Evolutionary conservation across 2,329 filamentous ascomycete genomes (phyloP), one percentile per base, ranked within the genome.

Genomic region (Fusarium mexicanum): DNA sequence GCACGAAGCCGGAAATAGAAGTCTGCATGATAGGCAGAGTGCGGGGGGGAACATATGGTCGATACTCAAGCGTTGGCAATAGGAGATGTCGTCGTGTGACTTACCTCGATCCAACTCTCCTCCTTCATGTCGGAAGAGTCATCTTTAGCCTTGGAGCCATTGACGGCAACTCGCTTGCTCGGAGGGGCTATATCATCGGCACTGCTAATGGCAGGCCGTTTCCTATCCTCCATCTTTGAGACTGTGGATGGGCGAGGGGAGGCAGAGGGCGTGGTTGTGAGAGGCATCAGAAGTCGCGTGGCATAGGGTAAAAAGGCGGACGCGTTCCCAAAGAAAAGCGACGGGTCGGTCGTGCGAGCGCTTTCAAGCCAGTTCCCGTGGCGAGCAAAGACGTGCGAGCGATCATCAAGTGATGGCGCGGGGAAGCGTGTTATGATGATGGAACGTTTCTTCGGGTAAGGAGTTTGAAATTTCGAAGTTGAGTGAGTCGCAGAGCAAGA

Each of bases 151-250:
- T 88, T 89, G 79, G 85, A 87, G 73, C 95, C 95, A 87, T 98
- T 98, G 76, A 96, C 89, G 64, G 94, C 94, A 83, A 97, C 93
- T 85, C 95, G 93, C 88, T 98, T 99, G 81, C 91, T 93, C 29
- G 96, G 95, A 76, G 96, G 96, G 76, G 93, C 93, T 80, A 94
- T 87, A 78, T 98, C 94, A 83, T 96, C 94, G 80, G 90, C 87
- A 81, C 92, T 93, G 84, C 90, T 89, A 78, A 93, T 89, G 81
- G 95, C 94, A 81, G 95, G 93, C 90, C 96, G 92, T 90, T 99
- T 99, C 90, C 96, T 94, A 88, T 98, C 96, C 90, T 99, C 96
- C 96, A 98, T 99, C 90, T 96, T 98, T 87, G 91, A 88, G 86
- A 94, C 89, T 89, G 91, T 91, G 87, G 94, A 92, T 88, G 93